Base-by-base conservation (phyloP, 2,329 filamentous ascomycete species). In the Ceratocystis papillata region DNA sequence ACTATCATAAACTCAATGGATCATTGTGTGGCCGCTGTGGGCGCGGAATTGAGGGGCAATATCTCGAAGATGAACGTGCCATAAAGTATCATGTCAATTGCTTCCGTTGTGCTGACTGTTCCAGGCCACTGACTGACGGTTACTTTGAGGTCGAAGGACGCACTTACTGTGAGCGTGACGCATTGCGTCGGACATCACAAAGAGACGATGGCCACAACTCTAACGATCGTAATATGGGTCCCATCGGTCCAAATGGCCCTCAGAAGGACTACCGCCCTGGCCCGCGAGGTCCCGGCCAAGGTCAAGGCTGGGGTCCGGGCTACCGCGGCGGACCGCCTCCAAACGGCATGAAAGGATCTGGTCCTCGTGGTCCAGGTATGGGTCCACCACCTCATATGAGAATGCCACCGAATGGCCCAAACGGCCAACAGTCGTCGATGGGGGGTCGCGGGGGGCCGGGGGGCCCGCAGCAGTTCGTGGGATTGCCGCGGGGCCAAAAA, bases 1-100 rank as follows among this genome's bases (percentile, higher is more conserved):
- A 97, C 75, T 99, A 97, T 74, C 94, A 99, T 77, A 83, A 88
- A 74, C 81, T 94, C 44, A 97, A 97, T 71, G 87, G 88, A 63
- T 96, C 90, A 60, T 78, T 96, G 1, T 99, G 94, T 74, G 82
- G 83, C 17, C 82, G 81, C 37, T 99, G 94, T 74, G 83, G 88
- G 69, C 79, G 80, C 10, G 94, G 94, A 15, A 97, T 99, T 70
- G 94, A 99, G 75, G 94, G 94, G 0, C 87, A 92, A 70, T 99
- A 96, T 72, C 80, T 96, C 46, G 91, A 96, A 74, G 95, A 94
- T 37, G 88, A 90, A 71, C 76, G 79, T 48, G 78, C 81, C 44
- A 81, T 85, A 71, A 96, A 96, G 74, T 94, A 91, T 75, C 94
- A 99, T 74, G 84, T 90, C 0, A 80, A 83, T 6, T 99, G 94